Evolutionary conservation across 345 rosid genomes (phyloP), one percentile per base, ranked within the genome.

Genomic region (Lepidium didymum): DNA sequence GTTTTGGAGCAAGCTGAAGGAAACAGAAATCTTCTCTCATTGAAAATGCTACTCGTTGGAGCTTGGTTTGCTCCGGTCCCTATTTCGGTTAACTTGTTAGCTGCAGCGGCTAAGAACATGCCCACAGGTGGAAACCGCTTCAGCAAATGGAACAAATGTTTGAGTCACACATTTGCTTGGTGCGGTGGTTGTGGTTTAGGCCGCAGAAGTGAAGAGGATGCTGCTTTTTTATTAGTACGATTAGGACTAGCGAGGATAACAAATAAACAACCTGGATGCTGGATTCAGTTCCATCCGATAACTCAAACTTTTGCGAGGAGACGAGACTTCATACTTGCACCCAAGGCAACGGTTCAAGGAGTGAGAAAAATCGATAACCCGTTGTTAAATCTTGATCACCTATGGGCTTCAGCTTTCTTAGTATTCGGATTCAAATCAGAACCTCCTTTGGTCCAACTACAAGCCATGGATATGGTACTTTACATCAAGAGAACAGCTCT

Each of bases 51-150:
- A 50, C 85, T 88, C 3, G 96, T 83, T 5, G 96, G 94, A 40
- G 90, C 89, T 75, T 93, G 97, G 96, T 84, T 93, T 73, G 98
- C 92, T 66, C 90, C 97, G 0, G 85, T 86, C 10, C 84, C 96
- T 0, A 76, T 90, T 44, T 65, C 91, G 0, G 86, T 74, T 13
- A 82, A 49, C 69, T 53, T 90, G 70, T 84, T 93, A 21, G 86
- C 85, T 27, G 51, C 84, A 46, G 88, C 93, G 1, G 93, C 98
- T 33, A 85, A 83, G 56, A 75, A 74, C 57, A 70, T 88, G 86
- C 81, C 96, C n/a, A 67, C 59, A 45, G 64, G 80, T 45, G 83
- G 85, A 11, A 86, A 81, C 68, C 71, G 80, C 47, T 70, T 92
- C 8, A 70, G 78, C 62, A 81, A 80, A 70, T 89, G 96, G 96